A percentile compares a stretch with the other conserved stretches of the same genome.
Conservation (phyloP, 208 protist species). For the Trypanosomatidae sp. region DNA sequence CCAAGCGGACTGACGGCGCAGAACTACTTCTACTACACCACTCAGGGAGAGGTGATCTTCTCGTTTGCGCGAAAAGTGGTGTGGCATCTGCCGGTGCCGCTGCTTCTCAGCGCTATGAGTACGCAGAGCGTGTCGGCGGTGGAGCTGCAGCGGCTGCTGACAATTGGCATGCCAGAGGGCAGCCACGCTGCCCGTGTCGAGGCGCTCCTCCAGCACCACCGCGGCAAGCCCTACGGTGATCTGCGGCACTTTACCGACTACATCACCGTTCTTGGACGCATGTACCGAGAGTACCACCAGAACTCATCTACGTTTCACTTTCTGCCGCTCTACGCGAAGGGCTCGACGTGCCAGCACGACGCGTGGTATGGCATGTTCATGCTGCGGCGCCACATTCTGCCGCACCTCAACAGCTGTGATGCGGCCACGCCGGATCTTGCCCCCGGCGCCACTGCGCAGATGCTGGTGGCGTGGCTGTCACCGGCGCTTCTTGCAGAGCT, state of each 20-base stretch:
- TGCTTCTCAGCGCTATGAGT: conserved; percentile 75
- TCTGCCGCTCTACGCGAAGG: conserved; percentile 71
- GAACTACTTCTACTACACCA: conserved; percentile 98
- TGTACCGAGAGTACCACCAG: conserved; percentile 83
- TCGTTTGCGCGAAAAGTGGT: conserved; percentile 84
- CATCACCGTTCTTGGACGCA: conserved; percentile 73
- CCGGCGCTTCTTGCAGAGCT: conserved; percentile 71
- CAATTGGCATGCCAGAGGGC: conserved; percentile 53
- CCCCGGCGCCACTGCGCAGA: conserved; percentile 45
- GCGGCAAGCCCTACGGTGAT: conserved; percentile 71
- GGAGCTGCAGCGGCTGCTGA: conserved; percentile 72
- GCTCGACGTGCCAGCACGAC: conserved; percentile 79
- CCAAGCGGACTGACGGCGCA: conserved; percentile 93
- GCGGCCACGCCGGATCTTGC: conserved; percentile 66
- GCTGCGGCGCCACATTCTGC: conserved; percentile 85
- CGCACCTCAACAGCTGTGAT: conserved; percentile 75
- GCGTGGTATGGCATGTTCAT: conserved; percentile 92
- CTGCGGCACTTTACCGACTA: conserved; percentile 77
- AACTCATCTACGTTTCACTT: conserved; percentile 70
- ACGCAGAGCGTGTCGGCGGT: conserved; percentile 48
- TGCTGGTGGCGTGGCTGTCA: conserved; percentile 55
- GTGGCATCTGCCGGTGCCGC: conserved; percentile 83
- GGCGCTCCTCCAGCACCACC: conserved; percentile 89
- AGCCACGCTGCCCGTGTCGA: conserved; percentile 75
- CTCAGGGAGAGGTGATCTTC: conserved; percentile 83